Base-by-base conservation (phyloP, 805 yeast genomes). In the Schwanniomyces sp. region DNA sequence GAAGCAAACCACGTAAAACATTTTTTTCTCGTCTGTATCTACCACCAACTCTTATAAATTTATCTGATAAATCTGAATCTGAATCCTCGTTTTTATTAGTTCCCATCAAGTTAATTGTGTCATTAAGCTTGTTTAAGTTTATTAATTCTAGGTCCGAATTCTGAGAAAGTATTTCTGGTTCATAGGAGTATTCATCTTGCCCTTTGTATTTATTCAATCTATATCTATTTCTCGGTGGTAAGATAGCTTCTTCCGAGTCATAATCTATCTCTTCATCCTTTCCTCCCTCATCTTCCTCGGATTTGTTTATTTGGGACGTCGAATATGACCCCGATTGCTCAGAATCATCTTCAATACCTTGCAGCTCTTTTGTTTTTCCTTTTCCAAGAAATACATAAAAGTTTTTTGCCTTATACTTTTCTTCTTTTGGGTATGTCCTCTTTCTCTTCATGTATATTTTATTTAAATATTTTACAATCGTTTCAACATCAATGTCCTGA, bases 331-430 rank as follows among this genome's bases (percentile, higher is more conserved):
- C 30, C 24, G 41, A 39, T 29, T 11, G 12, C 12, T 41, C 21
- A 32, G 30, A 17, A 40, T 43, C 25, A 37, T 39, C 47, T 38
- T 42, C 45, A 14, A 12, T 29, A 11, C 5, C 5, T 12, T 30
- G 40, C 49, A 48, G 16, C n/a, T 9, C 34, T 12, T 11, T 29
- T 29, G 34, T 6, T 29, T 9, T 29, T 6, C 34, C 14, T 44
- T 54, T 59, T 6, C 77, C 76, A 29, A 73, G 49, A 30, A 68
- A 70, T 0, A 62, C 55, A 48, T 70, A 74, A 50, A 74, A 72
- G 48, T 62, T 70, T 48, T 65, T 70, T 4, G 72, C 54, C 42
- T 61, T 64, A 50, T 63, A 74, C 27, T 70, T 65, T 10, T 72
- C 75, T 44, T 74, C 78, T 7, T 58, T 59, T 2, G 75, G 76